Percentiles rank a stretch among this genome's conserved stretches.
Conservation (phyloP, 106 monocot species). For the Allium cepa region DNA sequence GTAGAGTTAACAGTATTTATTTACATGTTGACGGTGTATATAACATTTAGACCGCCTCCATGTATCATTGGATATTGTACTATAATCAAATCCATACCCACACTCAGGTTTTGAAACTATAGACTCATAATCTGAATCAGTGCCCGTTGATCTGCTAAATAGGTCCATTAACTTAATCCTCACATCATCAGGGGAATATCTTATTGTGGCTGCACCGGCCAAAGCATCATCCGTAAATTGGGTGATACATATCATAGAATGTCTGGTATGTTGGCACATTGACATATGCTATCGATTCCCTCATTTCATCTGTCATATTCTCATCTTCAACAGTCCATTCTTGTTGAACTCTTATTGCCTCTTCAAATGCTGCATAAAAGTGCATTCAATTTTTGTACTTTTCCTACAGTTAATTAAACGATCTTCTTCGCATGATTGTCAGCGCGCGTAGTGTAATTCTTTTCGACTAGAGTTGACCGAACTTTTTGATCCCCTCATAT, state of each 20-base stretch:
- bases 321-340: conserved; percentile 13
- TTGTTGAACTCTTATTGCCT: neutral
- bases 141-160: conserved; percentile 1
- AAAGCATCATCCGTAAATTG: neutral
- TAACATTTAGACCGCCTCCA: no score
- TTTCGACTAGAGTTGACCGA: no score
- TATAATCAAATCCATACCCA: no score
- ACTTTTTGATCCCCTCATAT: no score
- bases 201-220: neutral
- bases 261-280: conserved; percentile 6
- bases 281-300: conserved; percentile 1
- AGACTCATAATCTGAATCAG: neutral
- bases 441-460: no score
- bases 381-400: neutral
- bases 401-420: no score
- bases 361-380: neutral
- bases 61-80: no score
- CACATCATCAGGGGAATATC: neutral
- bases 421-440: no score
- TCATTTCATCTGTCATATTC: conserved; percentile 5
- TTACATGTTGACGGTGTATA: no score
- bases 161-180: neutral
- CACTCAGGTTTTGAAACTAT: no score
- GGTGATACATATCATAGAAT: conserved; percentile 1
- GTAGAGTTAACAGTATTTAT: no score